Evolutionary conservation across 1,139 yeast genomes (phyloP).

Genomic region (Saccharomyces pastorianus): DNA sequence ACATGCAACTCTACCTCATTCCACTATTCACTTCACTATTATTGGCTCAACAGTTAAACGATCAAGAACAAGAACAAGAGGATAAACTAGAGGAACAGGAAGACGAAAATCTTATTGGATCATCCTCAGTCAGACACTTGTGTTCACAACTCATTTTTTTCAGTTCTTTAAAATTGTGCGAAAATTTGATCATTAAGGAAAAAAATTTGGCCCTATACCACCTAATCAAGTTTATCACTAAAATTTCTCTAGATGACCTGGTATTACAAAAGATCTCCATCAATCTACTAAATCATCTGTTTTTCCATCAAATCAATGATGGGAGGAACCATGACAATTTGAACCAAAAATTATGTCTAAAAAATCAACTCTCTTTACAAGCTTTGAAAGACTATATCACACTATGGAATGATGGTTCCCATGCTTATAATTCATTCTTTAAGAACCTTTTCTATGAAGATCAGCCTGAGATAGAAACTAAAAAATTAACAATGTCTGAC

Average conservation of each 20-base stretch:
- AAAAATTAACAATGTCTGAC: conserved; percentile 8
- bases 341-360: conserved; percentile 17
- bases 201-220: conserved; percentile 36
- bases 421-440: conserved; percentile 17
- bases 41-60: conserved; percentile 26
- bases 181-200: conserved; percentile 29
- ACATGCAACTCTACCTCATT: conserved; percentile 29
- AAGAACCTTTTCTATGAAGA: conserved; percentile 12
- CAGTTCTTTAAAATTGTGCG: conserved; percentile 17
- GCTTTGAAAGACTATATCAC: conserved; percentile 26
- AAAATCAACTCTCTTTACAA: conserved; percentile 23
- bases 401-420: conserved; percentile 33
- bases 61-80: background rate
- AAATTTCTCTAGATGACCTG: conserved; percentile 27
- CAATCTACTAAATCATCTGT: conserved; percentile 30
- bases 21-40: conserved; percentile 30
- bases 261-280: conserved; percentile 31
- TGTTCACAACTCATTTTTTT: conserved; percentile 11
- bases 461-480: conserved; percentile 15
- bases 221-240: conserved; percentile 31
- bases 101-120: background rate
- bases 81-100: conserved; percentile 8
- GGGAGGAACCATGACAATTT: conserved; percentile 6
- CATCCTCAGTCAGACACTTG: background rate
- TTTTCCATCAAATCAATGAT: conserved; percentile 24